Base-by-base conservation (phyloP, 306 rosid genomes). In the Senna siamea region DNA sequence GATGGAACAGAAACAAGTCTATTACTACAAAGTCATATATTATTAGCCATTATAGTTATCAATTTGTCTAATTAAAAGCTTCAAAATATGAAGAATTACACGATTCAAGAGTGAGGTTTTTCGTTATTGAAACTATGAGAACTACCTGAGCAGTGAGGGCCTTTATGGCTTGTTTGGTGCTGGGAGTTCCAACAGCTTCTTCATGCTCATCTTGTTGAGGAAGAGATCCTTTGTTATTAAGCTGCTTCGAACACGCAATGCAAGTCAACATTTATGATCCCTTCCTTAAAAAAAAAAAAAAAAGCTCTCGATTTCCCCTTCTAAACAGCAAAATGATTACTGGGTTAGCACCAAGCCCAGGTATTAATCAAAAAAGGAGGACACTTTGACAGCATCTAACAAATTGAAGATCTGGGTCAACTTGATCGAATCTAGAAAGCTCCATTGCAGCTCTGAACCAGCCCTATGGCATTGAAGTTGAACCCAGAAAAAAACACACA, bases 221-320 rank as follows among this genome's bases (percentile, higher is more conserved):
- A 70, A 88, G 93, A 92, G 99, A 94, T 92, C 97, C 95, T 82
- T 92, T 86, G 70, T 79, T 87, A 64, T 79, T 88, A 64, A 89
- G 96, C 72, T 90, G 92, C 88, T 94, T 90, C 18, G 97, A 85
- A 88, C 99, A 92, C 4, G 99, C 88, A 61, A 92, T 88, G 85
- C 99, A 94, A 76, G 93, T 92, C 88, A 94, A 82, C 99, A 92
- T 94, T 81, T 78, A 73, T 66, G 77, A 81, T 55, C 75, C 62
- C 57, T 35, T 57, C 69, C 20, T 37, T 32, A 20, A 11, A n/a
- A 17, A 44, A 81, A 13, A 7, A 5, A 37, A 7, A 37, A 7
- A 37, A 37, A 37, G 72, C 58, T 55, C 68, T 56, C 60, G 70
- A 58, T 47, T 80, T 37, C 34, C 78, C 60, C 78, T 65, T 66